Evolutionary conservation across 768 basidiomycete genomes (phyloP), one percentile per base, ranked within the genome.

Genomic region (Coprinopsis sp.): DNA sequence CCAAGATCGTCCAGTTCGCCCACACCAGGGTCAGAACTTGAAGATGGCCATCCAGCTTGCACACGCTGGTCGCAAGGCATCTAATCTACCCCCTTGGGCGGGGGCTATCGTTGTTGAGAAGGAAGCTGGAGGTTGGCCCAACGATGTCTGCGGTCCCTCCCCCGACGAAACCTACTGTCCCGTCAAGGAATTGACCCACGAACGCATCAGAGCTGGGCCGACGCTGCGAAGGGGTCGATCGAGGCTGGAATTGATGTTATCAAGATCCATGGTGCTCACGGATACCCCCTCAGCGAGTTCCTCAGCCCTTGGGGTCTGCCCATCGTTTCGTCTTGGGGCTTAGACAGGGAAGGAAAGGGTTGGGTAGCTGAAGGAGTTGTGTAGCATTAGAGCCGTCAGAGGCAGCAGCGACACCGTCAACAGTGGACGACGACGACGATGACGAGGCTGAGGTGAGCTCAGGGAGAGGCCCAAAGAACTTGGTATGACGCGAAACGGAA

Each of bases 61-160:
- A 0, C 87, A 90, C 52, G 82, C 85, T 0, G 87, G 88, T 0
- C 70, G 86, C 12, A 89, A 89, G 60, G 83, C 77, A 0, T 80
- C 78, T 4, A 79, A 71, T 0, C 59, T 75, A 14, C 74, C 79
- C 1, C 82, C 84, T 0, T 89, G 84, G 83, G 57, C 83, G 21
- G 46, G 64, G 23, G 30, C 50, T 16, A 21, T 28, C 16, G 55
- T 30, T 13, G 75, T 74, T 6, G 51, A 59, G 1, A 61, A 63
- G 41, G 63, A 61, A 11, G 55, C 57, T 4, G 72, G 71, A 13
- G 81, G 81, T n/a, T n/a, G n/a, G n/a, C n/a, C n/a, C n/a, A n/a
- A n/a, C n/a, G n/a, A n/a, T n/a, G n/a, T n/a, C n/a, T n/a, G n/a
- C n/a, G n/a, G n/a, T n/a, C n/a, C n/a, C n/a, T n/a, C n/a, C n/a